Evolutionary conservation across 345 rosid species (phyloP).

Genomic region (Boechera retrofracta): DNA sequence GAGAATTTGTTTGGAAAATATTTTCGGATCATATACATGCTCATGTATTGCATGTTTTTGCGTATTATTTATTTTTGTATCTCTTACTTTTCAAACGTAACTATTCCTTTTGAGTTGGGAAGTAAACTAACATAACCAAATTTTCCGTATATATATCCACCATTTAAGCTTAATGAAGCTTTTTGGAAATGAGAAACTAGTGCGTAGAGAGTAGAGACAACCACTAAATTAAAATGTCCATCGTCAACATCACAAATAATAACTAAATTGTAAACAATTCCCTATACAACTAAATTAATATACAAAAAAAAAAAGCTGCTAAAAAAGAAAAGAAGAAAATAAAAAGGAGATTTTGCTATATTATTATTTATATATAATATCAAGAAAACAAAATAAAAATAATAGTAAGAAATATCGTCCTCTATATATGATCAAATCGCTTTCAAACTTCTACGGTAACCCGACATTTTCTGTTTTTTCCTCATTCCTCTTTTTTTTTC

Average conservation of each 20-base stretch:
- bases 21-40: not conserved
- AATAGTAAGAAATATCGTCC: not conserved
- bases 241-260: conserved; percentile 24
- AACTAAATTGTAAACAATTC: conserved; percentile 9
- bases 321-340: not conserved
- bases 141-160: conserved; percentile 18
- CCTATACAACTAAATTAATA: conserved; percentile 3
- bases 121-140: not conserved
- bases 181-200: conserved; percentile 22
- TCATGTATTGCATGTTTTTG: not conserved
- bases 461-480: conserved; percentile 28
- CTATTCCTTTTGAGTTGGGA: not conserved
- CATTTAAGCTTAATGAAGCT: conserved; percentile 9
- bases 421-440: conserved; percentile 30
- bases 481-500: not conserved
- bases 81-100: too few species aligned
- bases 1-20: too few species aligned
- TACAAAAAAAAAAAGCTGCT: not conserved
- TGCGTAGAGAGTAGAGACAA: conserved; percentile 18
- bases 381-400: not conserved
- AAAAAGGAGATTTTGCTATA: not conserved
- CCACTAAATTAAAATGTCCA: conserved; percentile 22
- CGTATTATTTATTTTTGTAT: not conserved
- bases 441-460: conserved; percentile 38
- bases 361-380: not conserved